A percentile compares a stretch with the other conserved stretches of the same genome.
These are phyloP conservation scores for Chloranthus sessilifolius DNA, from an alignment of 164 flowering plant species.

Conservation along the genomic window DNA sequence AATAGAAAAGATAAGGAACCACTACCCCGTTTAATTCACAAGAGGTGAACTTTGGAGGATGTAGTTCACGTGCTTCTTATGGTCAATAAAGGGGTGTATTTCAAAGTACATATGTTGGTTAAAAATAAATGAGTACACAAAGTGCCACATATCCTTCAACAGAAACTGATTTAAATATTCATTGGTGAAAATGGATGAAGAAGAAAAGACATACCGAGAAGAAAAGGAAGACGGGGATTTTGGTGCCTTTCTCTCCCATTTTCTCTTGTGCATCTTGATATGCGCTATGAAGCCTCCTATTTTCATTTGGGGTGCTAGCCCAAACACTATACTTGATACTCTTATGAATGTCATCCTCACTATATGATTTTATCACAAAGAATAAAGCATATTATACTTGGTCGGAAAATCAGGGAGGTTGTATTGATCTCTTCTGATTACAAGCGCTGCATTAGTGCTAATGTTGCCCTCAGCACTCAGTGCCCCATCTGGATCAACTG, in stretches of 20 bases:
- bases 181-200: not conserved
- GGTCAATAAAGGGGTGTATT: no score
- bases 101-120: no score
- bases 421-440: conserved; percentile 40
- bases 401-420: conserved; percentile 49
- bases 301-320: conserved; percentile 84
- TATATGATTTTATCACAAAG: conserved; percentile 80
- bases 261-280: conserved; percentile 52
- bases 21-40: no score
- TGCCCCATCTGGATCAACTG: conserved; percentile 19
- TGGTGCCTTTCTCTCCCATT: conserved; percentile 27
- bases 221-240: conserved; percentile 69
- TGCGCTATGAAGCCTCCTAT: conserved; percentile 61
- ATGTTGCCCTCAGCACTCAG: conserved; percentile 15
- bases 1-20: no score
- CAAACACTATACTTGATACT: conserved; percentile 82
- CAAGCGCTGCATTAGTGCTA: conserved; percentile 16
- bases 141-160: no score
- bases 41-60: no score
- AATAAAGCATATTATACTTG: conserved; percentile 55
- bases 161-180: no score
- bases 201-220: conserved; percentile 52
- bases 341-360: conserved; percentile 82
- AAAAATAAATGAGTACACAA: no score
- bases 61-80: no score